Conservation (phyloP, 1,139 yeast species). For the Nakaseomyces glabratus region DNA sequence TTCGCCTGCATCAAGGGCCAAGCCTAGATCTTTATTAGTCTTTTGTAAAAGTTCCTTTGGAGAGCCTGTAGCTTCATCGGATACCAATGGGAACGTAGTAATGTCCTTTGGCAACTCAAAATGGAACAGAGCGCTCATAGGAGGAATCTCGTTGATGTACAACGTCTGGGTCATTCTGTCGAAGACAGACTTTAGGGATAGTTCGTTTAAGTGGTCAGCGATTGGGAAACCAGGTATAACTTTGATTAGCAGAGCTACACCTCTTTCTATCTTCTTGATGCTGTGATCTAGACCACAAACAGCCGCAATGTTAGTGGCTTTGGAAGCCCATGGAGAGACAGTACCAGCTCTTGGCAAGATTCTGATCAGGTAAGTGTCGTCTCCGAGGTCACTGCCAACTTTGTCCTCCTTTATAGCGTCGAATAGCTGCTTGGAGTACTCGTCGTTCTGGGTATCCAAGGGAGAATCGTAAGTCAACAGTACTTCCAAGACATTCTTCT, state of each 20-base stretch:
- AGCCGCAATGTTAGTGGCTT: constrained; percentile 88
- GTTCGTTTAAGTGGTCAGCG: constrained; percentile 42
- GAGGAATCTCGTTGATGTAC: constrained; percentile 52
- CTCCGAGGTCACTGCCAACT: constrained; percentile 32
- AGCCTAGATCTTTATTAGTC: constrained; percentile 78
- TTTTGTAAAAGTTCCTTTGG: constrained; percentile 55
- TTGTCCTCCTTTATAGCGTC: constrained; percentile 32
- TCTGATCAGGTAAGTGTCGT: constrained; percentile 55
- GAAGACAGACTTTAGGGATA: constrained; percentile 59
- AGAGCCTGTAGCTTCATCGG: constrained; percentile 26
- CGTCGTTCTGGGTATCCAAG: constrained; percentile 43
- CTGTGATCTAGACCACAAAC: constrained; percentile 73
- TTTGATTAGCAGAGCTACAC: constrained; percentile 63
- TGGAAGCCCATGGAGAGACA: constrained; percentile 98
- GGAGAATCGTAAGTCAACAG: constrained; percentile 71
- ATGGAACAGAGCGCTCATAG: constrained; percentile 61
- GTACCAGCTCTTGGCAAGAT: constrained; percentile 92
- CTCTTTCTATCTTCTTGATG: constrained; percentile 84
- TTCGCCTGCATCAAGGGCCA: constrained; percentile 90
- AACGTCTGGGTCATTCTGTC: constrained; percentile 93
- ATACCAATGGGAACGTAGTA: constrained; percentile 53
- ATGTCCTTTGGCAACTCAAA: constrained; percentile 81
- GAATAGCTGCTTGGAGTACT: constrained; percentile 41
- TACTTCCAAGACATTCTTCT: constrained; percentile 45
- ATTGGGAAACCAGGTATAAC: constrained; percentile 63